Conservation (phyloP, 768 basidiomycete genomes). For the Phaffia tasmanica region DNA sequence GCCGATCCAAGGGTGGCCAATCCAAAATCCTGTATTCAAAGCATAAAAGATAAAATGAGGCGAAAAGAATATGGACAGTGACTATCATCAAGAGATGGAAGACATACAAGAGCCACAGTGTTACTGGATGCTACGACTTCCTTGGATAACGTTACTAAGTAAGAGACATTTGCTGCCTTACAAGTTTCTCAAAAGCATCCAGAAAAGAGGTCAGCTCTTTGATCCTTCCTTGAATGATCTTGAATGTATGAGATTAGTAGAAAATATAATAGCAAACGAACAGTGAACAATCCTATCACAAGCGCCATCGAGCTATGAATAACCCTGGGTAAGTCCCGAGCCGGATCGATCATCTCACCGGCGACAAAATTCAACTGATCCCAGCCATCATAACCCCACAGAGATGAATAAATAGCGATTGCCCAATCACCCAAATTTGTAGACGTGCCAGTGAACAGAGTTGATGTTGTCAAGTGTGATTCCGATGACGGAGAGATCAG, state of each 20-base stretch:
- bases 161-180: conserved; percentile 57
- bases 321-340: conserved; percentile 74
- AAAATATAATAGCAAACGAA: conserved; percentile 19
- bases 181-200: conserved; percentile 46
- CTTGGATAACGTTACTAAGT: conserved; percentile 72
- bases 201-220: conserved; percentile 48
- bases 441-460: conserved; percentile 41
- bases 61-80: background rate
- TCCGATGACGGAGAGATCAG: conserved; percentile 33
- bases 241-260: conserved; percentile 10
- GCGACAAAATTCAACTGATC: conserved; percentile 52
- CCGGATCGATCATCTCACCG: conserved; percentile 70
- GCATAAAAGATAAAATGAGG: background rate
- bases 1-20: conserved; percentile 68
- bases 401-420: conserved; percentile 66
- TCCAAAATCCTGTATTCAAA: conserved; percentile 63
- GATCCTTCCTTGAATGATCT: background rate
- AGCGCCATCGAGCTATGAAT: conserved; percentile 83
- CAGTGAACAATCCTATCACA: conserved; percentile 48
- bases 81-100: background rate
- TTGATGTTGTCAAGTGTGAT: conserved; percentile 26
- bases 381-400: conserved; percentile 92
- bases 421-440: conserved; percentile 34
- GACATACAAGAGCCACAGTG: conserved; percentile 36
- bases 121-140: conserved; percentile 36